Evolutionary conservation across 306 rosid genomes (phyloP), one percentile per base, ranked within the genome.

Genomic region (Boehmeria nivea): DNA sequence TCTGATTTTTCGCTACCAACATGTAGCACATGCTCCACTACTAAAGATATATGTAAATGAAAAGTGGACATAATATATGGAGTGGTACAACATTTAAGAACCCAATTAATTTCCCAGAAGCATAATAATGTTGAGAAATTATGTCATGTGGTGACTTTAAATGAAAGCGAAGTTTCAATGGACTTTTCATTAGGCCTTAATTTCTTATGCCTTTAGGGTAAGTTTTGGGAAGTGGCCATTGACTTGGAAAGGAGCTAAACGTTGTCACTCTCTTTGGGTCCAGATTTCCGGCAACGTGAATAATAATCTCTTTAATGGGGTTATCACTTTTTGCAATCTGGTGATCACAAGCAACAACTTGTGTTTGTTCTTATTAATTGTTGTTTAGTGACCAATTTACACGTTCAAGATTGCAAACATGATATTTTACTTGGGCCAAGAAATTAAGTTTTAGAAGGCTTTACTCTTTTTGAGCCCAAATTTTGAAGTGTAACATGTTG

Each of bases 91-190:
- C 36, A 31, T 49, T 48, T 20, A 33, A 53, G 27, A 19, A 9
- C 39, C 2, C 20, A 25, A 38, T 25, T 62, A 33, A 18, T 23
- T 38, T 22, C 18, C 16, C 16, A 25, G 17, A 8, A 6, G 33
- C 38, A 26, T 18, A 33, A 42, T 37, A 31, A 31, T 19, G 15
- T 43, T 40, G 34, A 12, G 42, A 39, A 31, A 53, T 53, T 53
- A 12, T 7, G 23, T 4, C 20, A 17, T n/a, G 44, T 18, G 23
- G 40, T 31, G 33, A 3, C 24, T 21, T 53, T 24, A 8, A 6
- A n/a, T 23, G 61, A 57, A 63, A 63, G 50, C 22, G 43, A 63
- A 63, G 48, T 38, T 17, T 26, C 60, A 19, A 16, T 3, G 60
- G 68, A 21, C 15, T 36, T 42, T 52, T 24, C 28, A 25, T 52